Evolutionary conservation across 2,329 filamentous ascomycete genomes (phyloP), one percentile per base, ranked within the genome.

Genomic region (Intubia oerlemansii): DNA sequence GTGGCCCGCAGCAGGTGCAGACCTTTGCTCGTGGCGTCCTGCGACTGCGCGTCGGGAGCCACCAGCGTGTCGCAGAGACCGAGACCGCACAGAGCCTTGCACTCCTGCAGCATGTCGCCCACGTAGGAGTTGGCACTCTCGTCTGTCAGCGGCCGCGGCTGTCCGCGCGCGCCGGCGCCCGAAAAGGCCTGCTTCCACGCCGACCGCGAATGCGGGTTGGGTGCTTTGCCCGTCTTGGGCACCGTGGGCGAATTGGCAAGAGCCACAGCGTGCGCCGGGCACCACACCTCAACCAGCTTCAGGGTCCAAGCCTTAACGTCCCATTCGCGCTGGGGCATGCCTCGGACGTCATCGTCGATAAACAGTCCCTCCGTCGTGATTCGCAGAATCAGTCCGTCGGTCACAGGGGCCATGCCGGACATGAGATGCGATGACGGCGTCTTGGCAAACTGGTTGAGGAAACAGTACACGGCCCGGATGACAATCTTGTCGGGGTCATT

Each of bases 291-390:
- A 50, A 90, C 70, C 38, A 76, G 57, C 54, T 91, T 93, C 52
- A 98, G 66, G 24, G 82, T 92, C 88, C 88, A 95, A 16, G 85
- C 84, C 51, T 95, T 95, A 45, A 95, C 71, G 48, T 98, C 88
- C 88, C 88, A 98, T 53, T 98, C 88, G 34, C 88, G 71, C 52
- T 95, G 82, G n/a, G 80, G 73, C 11, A 93, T 80, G 36, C 72
- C 71, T 25, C 84, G 72, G 29, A 93, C 67, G 48, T 95, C 88
- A 48, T 98, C 88, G 47, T 98, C 88, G 44, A 98, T 88, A 52
- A 95, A 95, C 30, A 95, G 62, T 12, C 88, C 88, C 48, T 92
- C 85, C 2, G 81, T 91, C 9, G 80, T 85, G 44, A 95, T 88
- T 29, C 79, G 77, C 35, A 98, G 62, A 35, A 95, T 78, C 25